These are phyloP conservation scores for Phytophthora cactorum DNA, from an alignment of 352 stramenopile species.

Conservation along the genomic window DNA sequence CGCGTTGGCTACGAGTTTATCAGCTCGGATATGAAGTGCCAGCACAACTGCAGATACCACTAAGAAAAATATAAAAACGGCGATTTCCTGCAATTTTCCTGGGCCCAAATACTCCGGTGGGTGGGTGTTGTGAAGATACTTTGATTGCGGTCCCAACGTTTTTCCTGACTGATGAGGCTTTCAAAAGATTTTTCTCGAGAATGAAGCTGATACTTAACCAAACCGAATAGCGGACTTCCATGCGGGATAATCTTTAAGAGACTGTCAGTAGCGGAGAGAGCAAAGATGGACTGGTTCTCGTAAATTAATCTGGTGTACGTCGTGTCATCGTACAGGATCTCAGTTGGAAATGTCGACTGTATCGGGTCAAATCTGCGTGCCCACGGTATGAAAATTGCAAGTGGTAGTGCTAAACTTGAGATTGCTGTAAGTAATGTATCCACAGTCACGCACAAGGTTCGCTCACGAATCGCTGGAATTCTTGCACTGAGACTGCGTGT, in stretches of 20 bases:
- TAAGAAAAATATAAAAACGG: conserved; percentile 24
- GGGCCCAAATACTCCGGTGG: background rate
- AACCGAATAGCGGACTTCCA: conserved; percentile 33
- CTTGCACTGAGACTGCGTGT: background rate
- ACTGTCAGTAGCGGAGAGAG: conserved; percentile 22
- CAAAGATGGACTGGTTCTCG: conserved; percentile 47
- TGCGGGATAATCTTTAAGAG: conserved; percentile 36
- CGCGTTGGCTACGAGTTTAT: background rate
- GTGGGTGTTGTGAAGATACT: background rate
- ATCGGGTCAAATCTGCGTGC: conserved; percentile 32
- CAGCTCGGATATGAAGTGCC: conserved; percentile 6
- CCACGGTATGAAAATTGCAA: conserved; percentile 9
- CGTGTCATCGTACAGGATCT: conserved; percentile 43
- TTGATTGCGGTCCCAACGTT: background rate
- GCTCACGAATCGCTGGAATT: conserved; percentile 9
- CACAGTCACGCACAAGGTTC: conserved; percentile 23
- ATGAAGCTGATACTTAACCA: conserved; percentile 32
- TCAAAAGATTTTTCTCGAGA: conserved; percentile 10
- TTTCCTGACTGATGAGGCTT: background rate
- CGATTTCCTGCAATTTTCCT: conserved; percentile 10
- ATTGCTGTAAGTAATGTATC: conserved; percentile 1
- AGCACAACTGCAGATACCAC: conserved; percentile 3
- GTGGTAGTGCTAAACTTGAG: conserved; percentile 2
- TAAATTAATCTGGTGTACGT: conserved; percentile 47
- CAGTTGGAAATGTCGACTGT: conserved; percentile 26